phyloP scores from a whole-genome alignment of 305 asterid species.

The Fraxinus ornus region DNA sequence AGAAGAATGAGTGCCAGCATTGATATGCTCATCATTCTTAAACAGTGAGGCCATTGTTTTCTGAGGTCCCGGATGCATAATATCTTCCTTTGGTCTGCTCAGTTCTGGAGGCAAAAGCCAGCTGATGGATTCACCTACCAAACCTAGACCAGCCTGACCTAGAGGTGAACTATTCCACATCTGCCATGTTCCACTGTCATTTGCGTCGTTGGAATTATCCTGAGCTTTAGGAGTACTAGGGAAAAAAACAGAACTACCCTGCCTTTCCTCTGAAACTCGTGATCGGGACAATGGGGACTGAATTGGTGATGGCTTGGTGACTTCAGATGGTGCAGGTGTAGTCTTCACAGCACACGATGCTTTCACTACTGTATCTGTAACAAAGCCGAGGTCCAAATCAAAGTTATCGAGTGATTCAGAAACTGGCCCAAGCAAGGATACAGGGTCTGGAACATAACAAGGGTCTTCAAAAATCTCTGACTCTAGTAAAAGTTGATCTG shows the following conservation, averaged over 20 bases:
- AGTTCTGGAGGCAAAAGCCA: slow-evolving; percentile 70
- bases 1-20: slow-evolving; percentile 48
- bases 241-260: slow-evolving; percentile 35
- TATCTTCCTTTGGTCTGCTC: slow-evolving; percentile 57
- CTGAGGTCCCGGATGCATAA: slow-evolving; percentile 53
- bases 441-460: slow-evolving; percentile 89
- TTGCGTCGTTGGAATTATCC: slow-evolving; percentile 44
- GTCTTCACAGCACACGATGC: slow-evolving; percentile 52
- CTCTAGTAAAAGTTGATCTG: slow-evolving; percentile 62
- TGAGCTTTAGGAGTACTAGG: slow-evolving; percentile 47
- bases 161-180: slow-evolving; percentile 95
- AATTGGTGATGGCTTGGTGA: slow-evolving; percentile 73
- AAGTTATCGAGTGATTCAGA: slow-evolving; percentile 92
- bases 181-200: slow-evolving; percentile 75
- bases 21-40: slow-evolving; percentile 65
- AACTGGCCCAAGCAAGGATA: slow-evolving; percentile 91
- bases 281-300: slow-evolving; percentile 82
- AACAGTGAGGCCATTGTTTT: slow-evolving; percentile 93
- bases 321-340: slow-evolving; percentile 49
- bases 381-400: slow-evolving; percentile 76
- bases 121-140: slow-evolving; percentile 63
- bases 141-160: slow-evolving; percentile 74
- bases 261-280: slow-evolving; percentile 68
- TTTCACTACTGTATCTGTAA: slow-evolving; percentile 47
- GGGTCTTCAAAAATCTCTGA: slow-evolving; percentile 92